Conservation (phyloP, 2,329 filamentous ascomycete genomes). For the Aspergillus alliaceus region DNA sequence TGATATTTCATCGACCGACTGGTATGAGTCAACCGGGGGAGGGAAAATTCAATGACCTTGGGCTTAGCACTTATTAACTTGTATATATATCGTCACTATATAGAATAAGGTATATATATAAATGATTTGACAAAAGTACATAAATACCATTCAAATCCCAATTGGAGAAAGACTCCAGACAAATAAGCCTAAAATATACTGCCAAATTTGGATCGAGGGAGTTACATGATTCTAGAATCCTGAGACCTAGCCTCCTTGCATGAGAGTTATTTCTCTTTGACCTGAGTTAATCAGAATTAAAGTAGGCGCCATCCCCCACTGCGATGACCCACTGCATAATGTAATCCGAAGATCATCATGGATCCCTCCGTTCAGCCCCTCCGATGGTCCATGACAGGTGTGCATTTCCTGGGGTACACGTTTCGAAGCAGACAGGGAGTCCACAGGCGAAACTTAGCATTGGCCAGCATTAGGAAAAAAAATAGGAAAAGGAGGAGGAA, state of each 20-base stretch:
- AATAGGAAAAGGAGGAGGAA: not conserved
- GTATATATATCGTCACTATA: no score
- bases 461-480: not conserved
- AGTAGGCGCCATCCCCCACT: constrained; percentile 23
- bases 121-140: not conserved
- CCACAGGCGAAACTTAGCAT: not conserved
- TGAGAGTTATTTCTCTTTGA: constrained; percentile 3
- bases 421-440: not conserved
- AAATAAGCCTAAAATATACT: not conserved
- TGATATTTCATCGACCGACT: no score
- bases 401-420: not conserved
- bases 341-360: constrained; percentile 15
- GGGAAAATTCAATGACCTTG: no score
- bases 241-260: constrained; percentile 14
- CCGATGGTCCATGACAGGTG: not conserved
- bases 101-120: no score
- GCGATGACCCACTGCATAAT: constrained; percentile 16
- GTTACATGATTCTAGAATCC: not conserved
- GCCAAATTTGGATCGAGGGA: not conserved
- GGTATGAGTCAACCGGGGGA: no score
- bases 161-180: not conserved
- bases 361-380: not conserved
- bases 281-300: constrained; percentile 20
- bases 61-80: no score
- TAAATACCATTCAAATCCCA: not conserved